Base-by-base conservation (phyloP, 495 filamentous ascomycete genomes). In the Peziza echinospora region DNA sequence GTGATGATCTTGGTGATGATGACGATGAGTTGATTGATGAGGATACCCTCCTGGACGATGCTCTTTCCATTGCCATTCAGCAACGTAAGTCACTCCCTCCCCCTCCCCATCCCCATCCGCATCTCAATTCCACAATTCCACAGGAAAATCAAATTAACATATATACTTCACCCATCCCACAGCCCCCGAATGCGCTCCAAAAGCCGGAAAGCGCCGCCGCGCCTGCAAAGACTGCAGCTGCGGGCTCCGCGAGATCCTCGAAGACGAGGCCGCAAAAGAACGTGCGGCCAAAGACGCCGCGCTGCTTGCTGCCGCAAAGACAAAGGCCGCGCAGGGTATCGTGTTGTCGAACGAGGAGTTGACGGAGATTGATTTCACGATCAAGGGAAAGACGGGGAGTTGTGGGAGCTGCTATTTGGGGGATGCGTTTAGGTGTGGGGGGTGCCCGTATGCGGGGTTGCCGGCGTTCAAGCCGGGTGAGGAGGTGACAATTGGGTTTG, bases 191-290 rank as follows among this genome's bases (percentile, higher is more conserved):
- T 96, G 87, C 57, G 68, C 71, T 37, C 86, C 87, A 26, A 76
- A 80, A 64, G 66, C 75, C 24, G 82, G 82, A 47, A 87, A 89
- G 65, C 77, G 85, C 53, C 76, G 86, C 49, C 74, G 84, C 46
- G 85, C 89, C 47, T 97, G 89, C 68, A 96, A 96, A 64, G 89
- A 97, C 65, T 97, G 89, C 67, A 91, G 83, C 4, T 97, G 89
- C 57, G 89, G 91, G 30, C 71, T 97, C 3, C 79, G 80, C 2
- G 70, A 80, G 52, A 68, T 74, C 49, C 61, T 93, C 34, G 81
- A 82, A 51, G 81, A 76, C 5, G 84, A 93, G 63, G 41, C n/a
- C 41, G 10, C 6, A 11, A 37, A 7, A 6, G 85, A 94, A 53
- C 69, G 67, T 39, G 72, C 74, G 43, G 78, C 77, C 48, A 71